Base-by-base conservation (phyloP, 305 asterid species). In the Plantago coronopus region DNA sequence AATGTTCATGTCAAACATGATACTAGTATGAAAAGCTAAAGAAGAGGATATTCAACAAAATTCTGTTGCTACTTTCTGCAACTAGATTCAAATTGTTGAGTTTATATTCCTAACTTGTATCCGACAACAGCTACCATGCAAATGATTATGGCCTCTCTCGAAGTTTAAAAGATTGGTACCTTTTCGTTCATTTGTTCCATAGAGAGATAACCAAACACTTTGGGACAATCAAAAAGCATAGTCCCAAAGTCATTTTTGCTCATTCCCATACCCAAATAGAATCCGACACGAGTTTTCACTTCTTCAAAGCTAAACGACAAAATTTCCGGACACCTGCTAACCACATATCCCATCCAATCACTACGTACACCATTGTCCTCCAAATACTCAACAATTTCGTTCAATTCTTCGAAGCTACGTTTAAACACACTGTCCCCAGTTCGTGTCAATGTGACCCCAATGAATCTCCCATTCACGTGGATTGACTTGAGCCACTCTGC, bases 161-260 rank as follows among this genome's bases (percentile, higher is more conserved):
- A 27, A 27, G 31, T 16, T 20, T 7, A n/a, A 11, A 46, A 12
- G 20, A 38, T 80, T n/a, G 45, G 55, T 74, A 91, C 98, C 98
- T 88, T 83, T 78, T 77, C 83, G 68, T 79, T 81, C 98, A 88
- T 91, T 83, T 91, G 95, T 62, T 88, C 95, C 87, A 82, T 65
- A 19, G 96, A 75, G 70, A 82, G 78, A 74, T 67, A 81, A 48
- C 98, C 98, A 29, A 91, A 69, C 65, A 83, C 96, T 74, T 84
- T 91, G 21, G 98, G 98, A 72, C 72, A 88, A 65, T 91, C 96
- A 34, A 79, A 91, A 48, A 88, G 85, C 98, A 91, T 91, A 0
- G 98, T 88, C 23, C 96, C 98, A 48, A 91, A 91, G 74, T 91
- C 96, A 54, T 81, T 83, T 70, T 74, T 77, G 70, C 57, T 23